phyloP scores from a whole-genome alignment of 2,329 filamentous ascomycete genomes.

The Ophiosphaerella narmari region DNA sequence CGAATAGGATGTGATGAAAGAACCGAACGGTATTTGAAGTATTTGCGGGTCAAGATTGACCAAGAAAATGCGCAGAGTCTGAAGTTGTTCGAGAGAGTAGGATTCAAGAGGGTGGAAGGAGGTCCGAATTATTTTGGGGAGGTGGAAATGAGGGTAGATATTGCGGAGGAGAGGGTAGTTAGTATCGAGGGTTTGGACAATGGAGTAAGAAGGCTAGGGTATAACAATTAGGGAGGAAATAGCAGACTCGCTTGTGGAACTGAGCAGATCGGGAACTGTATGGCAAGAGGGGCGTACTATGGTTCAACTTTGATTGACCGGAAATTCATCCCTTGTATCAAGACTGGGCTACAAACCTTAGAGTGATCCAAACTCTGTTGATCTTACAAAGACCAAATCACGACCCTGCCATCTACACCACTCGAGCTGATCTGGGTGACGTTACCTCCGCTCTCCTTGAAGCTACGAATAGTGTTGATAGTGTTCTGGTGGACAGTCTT shows the following conservation, averaged over 20 bases:
- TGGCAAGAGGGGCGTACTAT: background rate
- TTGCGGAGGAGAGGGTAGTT: background rate
- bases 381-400: conserved; percentile 53
- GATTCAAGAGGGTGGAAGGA: conserved; percentile 58
- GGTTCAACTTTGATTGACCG: no score
- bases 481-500: conserved; percentile 98
- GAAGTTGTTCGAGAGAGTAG: conserved; percentile 63
- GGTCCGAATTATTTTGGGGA: conserved; percentile 70
- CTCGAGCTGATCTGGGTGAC: conserved; percentile 79
- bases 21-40: conserved; percentile 39
- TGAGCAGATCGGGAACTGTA: background rate
- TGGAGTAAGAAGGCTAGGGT: background rate
- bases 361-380: no score
- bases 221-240: background rate
- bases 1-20: conserved; percentile 11
- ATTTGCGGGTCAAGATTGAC: conserved; percentile 66
- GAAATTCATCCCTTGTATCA: no score
- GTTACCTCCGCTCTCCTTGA: conserved; percentile 65
- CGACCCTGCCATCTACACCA: conserved; percentile 54
- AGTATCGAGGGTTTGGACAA: background rate
- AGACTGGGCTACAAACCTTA: no score
- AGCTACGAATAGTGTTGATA: conserved; percentile 81
- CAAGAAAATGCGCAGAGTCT: conserved; percentile 62
- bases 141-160: conserved; percentile 52
- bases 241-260: no score